These are phyloP conservation scores for Nakazawaea wickerhamii DNA, from an alignment of 805 yeast species.

Conservation along the genomic window DNA sequence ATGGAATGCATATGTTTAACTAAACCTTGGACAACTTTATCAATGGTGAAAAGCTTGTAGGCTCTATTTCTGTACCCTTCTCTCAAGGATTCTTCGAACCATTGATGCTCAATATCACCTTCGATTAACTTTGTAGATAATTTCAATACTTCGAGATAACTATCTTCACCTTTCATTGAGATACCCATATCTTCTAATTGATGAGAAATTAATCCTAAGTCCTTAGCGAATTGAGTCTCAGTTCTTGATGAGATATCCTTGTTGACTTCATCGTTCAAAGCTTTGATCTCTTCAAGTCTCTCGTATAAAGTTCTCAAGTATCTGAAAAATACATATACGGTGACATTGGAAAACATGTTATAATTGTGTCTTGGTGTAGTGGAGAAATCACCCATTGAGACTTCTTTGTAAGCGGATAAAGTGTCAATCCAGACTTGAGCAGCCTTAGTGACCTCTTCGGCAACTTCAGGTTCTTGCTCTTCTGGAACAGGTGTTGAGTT, in stretches of 20 bases:
- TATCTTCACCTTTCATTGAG: slow-evolving; percentile 59
- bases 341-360: slow-evolving; percentile 84
- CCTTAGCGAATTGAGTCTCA: slow-evolving; percentile 76
- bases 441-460: slow-evolving; percentile 28
- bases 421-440: slow-evolving; percentile 30
- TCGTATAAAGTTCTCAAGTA: slow-evolving; percentile 76
- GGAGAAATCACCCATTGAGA: slow-evolving; percentile 10
- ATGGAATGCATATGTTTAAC: slow-evolving; percentile 85
- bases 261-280: slow-evolving; percentile 63
- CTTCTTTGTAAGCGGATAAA: slow-evolving; percentile 21
- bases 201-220: slow-evolving; percentile 72
- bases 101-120: slow-evolving; percentile 87
- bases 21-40: slow-evolving; percentile 79
- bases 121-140: slow-evolving; percentile 75
- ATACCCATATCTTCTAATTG: slow-evolving; percentile 80
- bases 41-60: slow-evolving; percentile 86
- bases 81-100: slow-evolving; percentile 92
- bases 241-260: slow-evolving; percentile 61
- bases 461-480: slow-evolving; percentile 20
- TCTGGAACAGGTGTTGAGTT: slow-evolving; percentile 16
- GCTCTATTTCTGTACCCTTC: slow-evolving; percentile 94
- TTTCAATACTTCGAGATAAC: slow-evolving; percentile 72
- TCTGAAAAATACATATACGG: slow-evolving; percentile 85
- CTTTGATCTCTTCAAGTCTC: slow-evolving; percentile 74
- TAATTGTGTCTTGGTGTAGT: slow-evolving; percentile 43